Evolutionary conservation across 176 grass and related monocot species (phyloP).

Genomic region (Juncus effusus): DNA sequence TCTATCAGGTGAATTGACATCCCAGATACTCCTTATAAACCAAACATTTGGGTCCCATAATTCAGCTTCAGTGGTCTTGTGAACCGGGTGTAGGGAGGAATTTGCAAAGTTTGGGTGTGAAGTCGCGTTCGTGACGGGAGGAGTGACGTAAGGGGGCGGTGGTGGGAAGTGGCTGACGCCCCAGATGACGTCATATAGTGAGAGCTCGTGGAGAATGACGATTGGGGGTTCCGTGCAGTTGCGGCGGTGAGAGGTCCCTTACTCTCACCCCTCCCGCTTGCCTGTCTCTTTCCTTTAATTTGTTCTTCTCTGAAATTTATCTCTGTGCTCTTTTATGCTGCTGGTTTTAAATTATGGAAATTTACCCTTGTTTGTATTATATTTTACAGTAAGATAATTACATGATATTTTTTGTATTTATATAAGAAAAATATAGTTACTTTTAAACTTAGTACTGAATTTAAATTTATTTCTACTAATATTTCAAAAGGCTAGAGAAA

Average conservation of each 20-base stretch:
- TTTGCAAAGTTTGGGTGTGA: conserved; percentile 16
- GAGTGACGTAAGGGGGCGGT: conserved; percentile 32
- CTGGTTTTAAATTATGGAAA: neutral
- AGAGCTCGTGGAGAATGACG: neutral
- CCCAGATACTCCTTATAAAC: neutral
- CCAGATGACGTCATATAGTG: conserved; percentile 26
- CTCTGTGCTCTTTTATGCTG: neutral
- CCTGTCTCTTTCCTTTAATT: neutral
- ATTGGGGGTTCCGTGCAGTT: neutral
- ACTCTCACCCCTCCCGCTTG: conserved; percentile 7
- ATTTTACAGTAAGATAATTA: neutral
- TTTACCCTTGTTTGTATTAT: neutral
- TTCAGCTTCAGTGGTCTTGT: neutral
- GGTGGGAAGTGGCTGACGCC: conserved; percentile 47
- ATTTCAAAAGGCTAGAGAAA: neutral
- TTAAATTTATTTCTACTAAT: neutral
- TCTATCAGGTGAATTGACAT: neutral
- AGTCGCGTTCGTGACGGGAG: conserved; percentile 58
- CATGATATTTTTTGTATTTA: neutral
- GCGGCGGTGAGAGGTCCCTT: conserved; percentile 1
- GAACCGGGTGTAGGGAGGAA: neutral
- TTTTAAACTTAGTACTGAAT: neutral
- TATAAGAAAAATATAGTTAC: neutral
- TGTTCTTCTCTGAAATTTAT: neutral
- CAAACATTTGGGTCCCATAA: neutral